Base-by-base conservation (phyloP, 192 early-diverging fungal genomes). In the Coemansia sp. region DNA sequence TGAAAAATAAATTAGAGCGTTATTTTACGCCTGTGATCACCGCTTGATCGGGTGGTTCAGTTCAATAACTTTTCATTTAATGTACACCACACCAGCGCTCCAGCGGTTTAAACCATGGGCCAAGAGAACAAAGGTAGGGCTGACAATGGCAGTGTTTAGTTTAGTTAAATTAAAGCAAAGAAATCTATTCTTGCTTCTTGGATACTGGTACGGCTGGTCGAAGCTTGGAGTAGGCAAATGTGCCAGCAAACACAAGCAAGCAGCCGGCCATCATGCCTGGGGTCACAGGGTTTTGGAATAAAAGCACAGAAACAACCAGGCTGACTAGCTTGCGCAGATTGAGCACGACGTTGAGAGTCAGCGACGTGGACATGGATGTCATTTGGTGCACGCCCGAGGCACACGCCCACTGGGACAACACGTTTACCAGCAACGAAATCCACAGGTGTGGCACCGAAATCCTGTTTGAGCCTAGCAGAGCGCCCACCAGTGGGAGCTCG, bases 381-480 rank as follows among this genome's bases (percentile, higher is more conserved):
- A 96, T 72, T 23, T 87, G 82, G 53, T 93, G 90, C 1, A 96
- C 94, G 6, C 92, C 94, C 29, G 92, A 87, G 4, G 93, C 90
- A 60, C 94, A 96, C 43, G 93, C 83, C 79, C 91, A 91, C 90
- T 96, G 94, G 31, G 93, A 94, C 16, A 89, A 41, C 0, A 88
- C 79, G 49, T 96, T 94, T 31, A 88, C 64, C 0, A 74, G 64
- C 17, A 94, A 73, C 66, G 88, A 90, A 6, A 87, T 38, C 91
- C 92, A 96, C 51, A 92, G 56, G 16, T 66, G 72, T 0, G 91
- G 92, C 3, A 93, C 58, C 6, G 66, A 57, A 29, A 61, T 3
- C 6, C 41, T 57, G 12, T 64, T 6, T 10, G 57, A 17, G 11
- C 58, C 67, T 16, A 79, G 51, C 3, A 59, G 17, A 9, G 11